Percentiles rank a stretch among this genome's conserved stretches.
phyloP scores from a whole-genome alignment of 441 rosid genomes.

The Theobroma grandiflorum region DNA sequence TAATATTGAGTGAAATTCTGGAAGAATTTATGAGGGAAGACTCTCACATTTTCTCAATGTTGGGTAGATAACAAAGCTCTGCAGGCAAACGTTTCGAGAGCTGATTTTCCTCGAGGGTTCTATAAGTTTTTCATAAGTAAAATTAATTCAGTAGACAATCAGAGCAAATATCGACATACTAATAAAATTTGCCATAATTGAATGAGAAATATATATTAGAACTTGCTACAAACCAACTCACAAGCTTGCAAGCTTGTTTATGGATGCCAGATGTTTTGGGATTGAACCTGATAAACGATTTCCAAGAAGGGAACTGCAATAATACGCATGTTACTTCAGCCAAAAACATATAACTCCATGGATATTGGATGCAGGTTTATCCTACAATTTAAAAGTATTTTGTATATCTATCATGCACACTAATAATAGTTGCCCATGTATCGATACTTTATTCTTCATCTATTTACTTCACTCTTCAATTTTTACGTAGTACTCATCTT shows the following conservation, averaged over 20 bases:
- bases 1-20: background rate
- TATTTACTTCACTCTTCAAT: no score
- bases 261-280: conserved; percentile 57
- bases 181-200: background rate
- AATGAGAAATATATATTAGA: background rate
- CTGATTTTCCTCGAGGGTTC: conserved; percentile 52
- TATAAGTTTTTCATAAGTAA: conserved; percentile 17
- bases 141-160: background rate
- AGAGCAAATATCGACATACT: background rate
- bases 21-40: background rate
- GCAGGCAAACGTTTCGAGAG: conserved; percentile 58
- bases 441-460: no score
- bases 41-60: conserved; percentile 47
- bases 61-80: conserved; percentile 50
- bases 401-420: no score
- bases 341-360: background rate
- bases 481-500: no score
- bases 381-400: no score
- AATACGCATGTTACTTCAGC: background rate
- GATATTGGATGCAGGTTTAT: no score
- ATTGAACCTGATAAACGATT: conserved; percentile 59
- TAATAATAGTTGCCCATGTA: no score
- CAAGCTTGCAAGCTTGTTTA: conserved; percentile 47
- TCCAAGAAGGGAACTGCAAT: conserved; percentile 53
- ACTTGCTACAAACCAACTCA: conserved; percentile 34